These are phyloP conservation scores for Protomyces inouyei DNA, from an alignment of 1,139 yeast genomes.

Conservation along the genomic window DNA sequence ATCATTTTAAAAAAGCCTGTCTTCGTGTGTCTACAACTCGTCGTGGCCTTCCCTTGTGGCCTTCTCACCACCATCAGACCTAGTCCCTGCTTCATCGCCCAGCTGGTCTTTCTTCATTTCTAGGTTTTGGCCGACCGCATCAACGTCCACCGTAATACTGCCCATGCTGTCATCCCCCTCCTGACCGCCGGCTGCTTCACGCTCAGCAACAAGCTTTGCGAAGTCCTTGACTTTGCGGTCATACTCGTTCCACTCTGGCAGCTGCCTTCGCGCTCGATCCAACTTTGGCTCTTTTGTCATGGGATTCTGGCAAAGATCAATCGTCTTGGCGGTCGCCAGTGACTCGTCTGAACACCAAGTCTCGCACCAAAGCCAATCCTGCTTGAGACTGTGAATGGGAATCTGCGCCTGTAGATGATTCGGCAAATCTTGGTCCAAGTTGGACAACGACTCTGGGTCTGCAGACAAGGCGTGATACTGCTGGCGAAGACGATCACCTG, in stretches of 20 bases:
- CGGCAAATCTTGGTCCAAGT: slow-evolving; percentile 87
- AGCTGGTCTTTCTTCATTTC: slow-evolving; percentile 23
- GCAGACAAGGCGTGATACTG: slow-evolving; percentile 79
- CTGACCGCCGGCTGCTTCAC: neutral
- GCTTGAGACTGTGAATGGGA: slow-evolving; percentile 68
- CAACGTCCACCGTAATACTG: slow-evolving; percentile 20
- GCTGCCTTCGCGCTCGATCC: slow-evolving; percentile 65
- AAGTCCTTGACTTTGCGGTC: slow-evolving; percentile 49
- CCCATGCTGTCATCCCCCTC: slow-evolving; percentile 2
- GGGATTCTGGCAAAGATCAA: slow-evolving; percentile 81
- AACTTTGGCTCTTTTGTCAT: slow-evolving; percentile 71
- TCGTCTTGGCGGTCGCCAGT: slow-evolving; percentile 60
- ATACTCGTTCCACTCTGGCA: slow-evolving; percentile 71
- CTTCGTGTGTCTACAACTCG: neutral
- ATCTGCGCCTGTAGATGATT: slow-evolving; percentile 69
- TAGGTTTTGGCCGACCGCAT: slow-evolving; percentile 13
- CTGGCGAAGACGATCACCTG: slow-evolving; percentile 76
- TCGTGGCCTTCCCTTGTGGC: neutral
- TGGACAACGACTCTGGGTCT: slow-evolving; percentile 72
- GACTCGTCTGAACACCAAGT: slow-evolving; percentile 80
- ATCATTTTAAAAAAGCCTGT: no score
- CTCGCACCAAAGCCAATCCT: slow-evolving; percentile 90
- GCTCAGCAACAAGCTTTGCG: slow-evolving; percentile 27
- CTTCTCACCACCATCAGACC: neutral
- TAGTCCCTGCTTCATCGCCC: slow-evolving; percentile 6